These are phyloP conservation scores for Cercospora nicotianae DNA, from an alignment of 2,329 filamentous ascomycete species.

Conservation along the genomic window DNA sequence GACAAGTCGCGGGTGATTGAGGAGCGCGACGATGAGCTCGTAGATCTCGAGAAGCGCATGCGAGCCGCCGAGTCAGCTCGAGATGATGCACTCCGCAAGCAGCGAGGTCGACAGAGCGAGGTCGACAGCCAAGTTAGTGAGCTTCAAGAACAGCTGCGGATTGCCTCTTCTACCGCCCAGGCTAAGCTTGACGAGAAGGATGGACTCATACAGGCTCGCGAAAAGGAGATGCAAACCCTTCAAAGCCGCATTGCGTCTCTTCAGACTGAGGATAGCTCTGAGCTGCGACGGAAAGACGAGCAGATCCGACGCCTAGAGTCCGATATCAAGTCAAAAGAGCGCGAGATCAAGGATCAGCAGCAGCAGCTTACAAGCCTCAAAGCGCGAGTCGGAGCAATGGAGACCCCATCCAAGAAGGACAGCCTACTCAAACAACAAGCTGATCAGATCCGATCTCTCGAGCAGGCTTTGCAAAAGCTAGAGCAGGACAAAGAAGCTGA, in stretches of 20 bases:
- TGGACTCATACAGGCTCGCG: conserved; percentile 43
- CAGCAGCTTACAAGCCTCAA: conserved; percentile 38
- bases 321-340: conserved; percentile 40
- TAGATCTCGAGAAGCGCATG: conserved; percentile 36
- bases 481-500: conserved; percentile 41
- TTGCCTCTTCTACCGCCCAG: conserved; percentile 38
- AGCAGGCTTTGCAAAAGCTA: conserved; percentile 37
- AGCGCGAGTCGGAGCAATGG: conserved; percentile 37
- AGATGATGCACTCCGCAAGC: conserved; percentile 33
- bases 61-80: conserved; percentile 32
- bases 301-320: conserved; percentile 42
- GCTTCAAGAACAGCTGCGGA: conserved; percentile 52
- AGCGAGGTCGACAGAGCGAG: conserved; percentile 59
- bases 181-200: conserved; percentile 48
- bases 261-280: conserved; percentile 36
- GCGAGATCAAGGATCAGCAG: conserved; percentile 33
- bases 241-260: conserved; percentile 36
- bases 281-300: conserved; percentile 36
- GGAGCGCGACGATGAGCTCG: conserved; percentile 71
- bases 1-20: conserved; percentile 73
- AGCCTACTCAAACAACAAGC: conserved; percentile 40
- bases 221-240: conserved; percentile 42
- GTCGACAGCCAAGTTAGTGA: conserved; percentile 49
- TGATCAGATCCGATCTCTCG: conserved; percentile 37
- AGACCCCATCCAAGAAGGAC: conserved; percentile 43